A percentile compares a stretch with the other conserved stretches of the same genome.
These are phyloP conservation scores for Triticum dicoccoides DNA, from an alignment of 176 grass and related monocot species.

Conservation along the genomic window DNA sequence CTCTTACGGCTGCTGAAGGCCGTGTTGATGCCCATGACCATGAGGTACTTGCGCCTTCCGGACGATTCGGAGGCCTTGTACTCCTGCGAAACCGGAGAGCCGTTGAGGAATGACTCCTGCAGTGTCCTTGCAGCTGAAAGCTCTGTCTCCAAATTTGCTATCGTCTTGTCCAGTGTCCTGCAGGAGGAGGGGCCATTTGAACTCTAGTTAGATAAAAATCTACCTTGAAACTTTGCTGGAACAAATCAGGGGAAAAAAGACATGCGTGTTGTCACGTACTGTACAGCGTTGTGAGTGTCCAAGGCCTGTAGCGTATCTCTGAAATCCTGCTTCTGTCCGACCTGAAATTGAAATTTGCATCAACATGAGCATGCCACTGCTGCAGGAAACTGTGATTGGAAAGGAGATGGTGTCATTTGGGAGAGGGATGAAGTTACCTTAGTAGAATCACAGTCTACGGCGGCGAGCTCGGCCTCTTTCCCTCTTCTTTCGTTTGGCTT, in stretches of 20 bases:
- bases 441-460: slow-evolving; percentile 49
- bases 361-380: background rate
- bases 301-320: slow-evolving; percentile 28
- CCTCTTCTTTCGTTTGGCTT: slow-evolving; percentile 38
- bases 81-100: slow-evolving; percentile 69
- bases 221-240: background rate
- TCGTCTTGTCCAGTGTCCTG: slow-evolving; percentile 69
- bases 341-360: slow-evolving; percentile 37
- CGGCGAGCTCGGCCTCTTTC: slow-evolving; percentile 6
- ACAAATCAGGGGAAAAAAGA: background rate
- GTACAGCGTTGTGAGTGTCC: slow-evolving; percentile 31
- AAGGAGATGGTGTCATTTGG: background rate
- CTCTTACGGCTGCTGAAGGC: slow-evolving; percentile 88
- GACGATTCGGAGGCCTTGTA: slow-evolving; percentile 42
- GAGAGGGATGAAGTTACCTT: slow-evolving; percentile 37
- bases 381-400: background rate
- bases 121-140: slow-evolving; percentile 69
- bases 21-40: slow-evolving; percentile 94
- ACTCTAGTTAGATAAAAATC: background rate
- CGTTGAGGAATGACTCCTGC: slow-evolving; percentile 72
- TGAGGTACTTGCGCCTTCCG: slow-evolving; percentile 64
- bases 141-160: slow-evolving; percentile 83
- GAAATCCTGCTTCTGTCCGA: slow-evolving; percentile 34
- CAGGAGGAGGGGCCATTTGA: background rate
- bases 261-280: slow-evolving; percentile 43